Evolutionary conservation across 2,329 filamentous ascomycete species (phyloP), one percentile per base, ranked within the genome.

Genomic region (Neonectria sp.): DNA sequence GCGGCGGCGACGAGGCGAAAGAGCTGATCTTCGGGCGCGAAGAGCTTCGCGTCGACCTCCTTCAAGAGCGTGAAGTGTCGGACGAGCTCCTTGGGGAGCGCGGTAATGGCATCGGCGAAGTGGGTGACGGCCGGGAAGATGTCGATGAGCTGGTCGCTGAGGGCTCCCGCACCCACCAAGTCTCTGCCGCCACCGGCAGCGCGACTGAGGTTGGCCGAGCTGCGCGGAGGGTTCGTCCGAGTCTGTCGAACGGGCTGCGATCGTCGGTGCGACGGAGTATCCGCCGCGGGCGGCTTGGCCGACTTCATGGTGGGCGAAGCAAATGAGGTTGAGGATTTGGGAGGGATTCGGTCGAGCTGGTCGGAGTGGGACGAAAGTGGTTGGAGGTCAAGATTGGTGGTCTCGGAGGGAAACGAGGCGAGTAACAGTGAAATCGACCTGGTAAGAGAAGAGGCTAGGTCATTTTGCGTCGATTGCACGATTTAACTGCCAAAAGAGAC

Each of bases 31-130:
- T 97, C 94, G 7, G 96, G 93, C 29, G 91, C 91, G 82, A 95
- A 96, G 71, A 97, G 93, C 83, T 99, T 99, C 70, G 95, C 95
- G 84, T 99, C 96, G 55, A 98, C 96, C 83, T 99, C 96, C 81
- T 98, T 98, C 73, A 99, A 87, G 63, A 98, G 88, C 37, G 95
- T 98, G 75, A 97, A 97, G 81, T 99, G 95, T 78, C 95, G 92
- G 74, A 97, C 94, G 57, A 98, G 93, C 83, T 99, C 96, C 80
- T 95, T 95, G 5, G 96, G 96, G 29, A 99, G 89, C 45, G 95
- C 95, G 58, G 94, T 92, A 78, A 98, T 94, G 70, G 95, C 92
- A 81, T 98, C 95, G 70, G 95, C 93, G 79, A 99, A 98, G 82
- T 91, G 89, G 12, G 88, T 91, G 71, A 91, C 87, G 60, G 87